Evolutionary conservation across 805 yeast species (phyloP).

Genomic region (Spencermartinsiella europaea): DNA sequence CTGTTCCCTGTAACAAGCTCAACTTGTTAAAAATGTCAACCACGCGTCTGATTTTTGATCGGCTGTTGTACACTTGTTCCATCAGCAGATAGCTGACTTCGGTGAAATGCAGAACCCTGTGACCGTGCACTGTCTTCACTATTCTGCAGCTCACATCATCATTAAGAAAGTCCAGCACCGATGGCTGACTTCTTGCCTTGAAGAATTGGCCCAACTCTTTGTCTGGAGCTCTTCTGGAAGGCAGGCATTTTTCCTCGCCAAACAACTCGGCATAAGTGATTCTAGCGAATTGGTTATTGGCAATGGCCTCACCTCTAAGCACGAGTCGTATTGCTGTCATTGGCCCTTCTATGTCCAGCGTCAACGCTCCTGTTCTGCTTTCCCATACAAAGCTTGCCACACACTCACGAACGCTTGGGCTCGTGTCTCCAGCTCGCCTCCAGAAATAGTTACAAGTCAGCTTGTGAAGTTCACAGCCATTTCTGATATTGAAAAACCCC

Average conservation of each 20-base stretch:
- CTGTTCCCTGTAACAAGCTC: conserved; percentile 12
- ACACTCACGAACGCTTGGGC: conserved; percentile 14
- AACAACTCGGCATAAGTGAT: background rate
- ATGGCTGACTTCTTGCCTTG: no score
- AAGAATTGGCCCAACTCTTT: background rate
- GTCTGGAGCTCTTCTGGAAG: conserved; percentile 3
- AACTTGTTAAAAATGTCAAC: conserved; percentile 7
- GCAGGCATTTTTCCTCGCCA: background rate
- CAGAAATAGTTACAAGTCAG: background rate
- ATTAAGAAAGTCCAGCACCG: conserved; percentile 4
- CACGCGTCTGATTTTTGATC: background rate
- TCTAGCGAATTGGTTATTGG: background rate
- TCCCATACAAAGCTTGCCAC: conserved; percentile 3
- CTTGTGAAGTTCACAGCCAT: background rate
- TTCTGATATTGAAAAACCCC: conserved; percentile 9
- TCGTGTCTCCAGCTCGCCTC: background rate
- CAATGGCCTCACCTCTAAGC: background rate
- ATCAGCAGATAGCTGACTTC: background rate
- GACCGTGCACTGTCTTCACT: background rate
- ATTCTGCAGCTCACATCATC: background rate
- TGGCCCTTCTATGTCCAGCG: background rate
- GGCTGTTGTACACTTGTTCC: background rate
- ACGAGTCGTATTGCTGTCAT: background rate
- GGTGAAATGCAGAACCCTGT: background rate
- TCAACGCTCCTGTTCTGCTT: background rate